These are phyloP conservation scores for Pseudogymnoascus sp. DNA, from an alignment of 2,329 filamentous ascomycete genomes.

Conservation along the genomic window DNA sequence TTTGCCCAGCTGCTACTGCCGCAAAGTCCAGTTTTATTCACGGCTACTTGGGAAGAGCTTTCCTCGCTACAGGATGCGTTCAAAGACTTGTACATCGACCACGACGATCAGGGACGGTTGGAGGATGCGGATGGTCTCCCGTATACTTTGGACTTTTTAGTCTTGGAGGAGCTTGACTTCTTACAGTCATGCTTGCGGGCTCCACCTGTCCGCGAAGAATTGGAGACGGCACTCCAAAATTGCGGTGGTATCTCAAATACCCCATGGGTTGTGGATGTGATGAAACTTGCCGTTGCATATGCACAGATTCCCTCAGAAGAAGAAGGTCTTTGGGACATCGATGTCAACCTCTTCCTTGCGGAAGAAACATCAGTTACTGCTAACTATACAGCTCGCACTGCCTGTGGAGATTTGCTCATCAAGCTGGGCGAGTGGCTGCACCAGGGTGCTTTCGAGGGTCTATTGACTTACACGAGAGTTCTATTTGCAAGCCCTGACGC, in stretches of 20 bases:
- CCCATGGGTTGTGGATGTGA: constrained; percentile 80
- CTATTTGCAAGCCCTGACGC: constrained; percentile 56
- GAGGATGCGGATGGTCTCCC: constrained; percentile 89
- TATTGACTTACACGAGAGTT: constrained; percentile 69
- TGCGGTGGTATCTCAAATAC: constrained; percentile 55
- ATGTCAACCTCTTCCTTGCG: constrained; percentile 89
- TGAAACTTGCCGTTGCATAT: constrained; percentile 79
- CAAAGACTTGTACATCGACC: constrained; percentile 76
- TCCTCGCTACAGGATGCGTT: constrained; percentile 66
- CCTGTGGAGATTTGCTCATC: constrained; percentile 84
- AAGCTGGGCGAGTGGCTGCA: constrained; percentile 89
- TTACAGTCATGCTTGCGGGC: constrained; percentile 86
- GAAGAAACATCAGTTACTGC: constrained; percentile 93
- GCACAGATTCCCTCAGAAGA: constrained; percentile 89
- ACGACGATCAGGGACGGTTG: constrained; percentile 77
- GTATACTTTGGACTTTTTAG: constrained; percentile 87
- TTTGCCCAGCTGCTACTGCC: constrained; percentile 78
- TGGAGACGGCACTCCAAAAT: constrained; percentile 69
- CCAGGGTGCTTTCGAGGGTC: constrained; percentile 66
- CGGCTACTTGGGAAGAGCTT: constrained; percentile 83
- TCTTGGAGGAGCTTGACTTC: constrained; percentile 91
- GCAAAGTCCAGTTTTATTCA: constrained; percentile 77
- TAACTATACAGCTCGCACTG: constrained; percentile 92
- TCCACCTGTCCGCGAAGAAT: constrained; percentile 78
- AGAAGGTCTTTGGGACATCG: constrained; percentile 92